phyloP scores from a whole-genome alignment of 768 basidiomycete species.

The Rhodocollybia butyracea region DNA sequence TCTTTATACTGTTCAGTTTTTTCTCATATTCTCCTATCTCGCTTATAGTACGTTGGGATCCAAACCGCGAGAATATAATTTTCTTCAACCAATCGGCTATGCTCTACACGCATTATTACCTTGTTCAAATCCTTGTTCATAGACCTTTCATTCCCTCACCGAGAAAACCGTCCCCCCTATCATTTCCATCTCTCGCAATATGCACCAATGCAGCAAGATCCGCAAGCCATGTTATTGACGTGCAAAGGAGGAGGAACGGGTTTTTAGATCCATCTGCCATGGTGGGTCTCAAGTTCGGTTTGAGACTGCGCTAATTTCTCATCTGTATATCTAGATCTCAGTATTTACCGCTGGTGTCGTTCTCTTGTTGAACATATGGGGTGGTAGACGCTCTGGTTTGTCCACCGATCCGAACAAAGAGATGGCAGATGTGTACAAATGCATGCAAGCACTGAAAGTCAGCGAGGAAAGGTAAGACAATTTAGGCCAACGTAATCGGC shows the following conservation, averaged over 20 bases:
- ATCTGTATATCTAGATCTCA: slow-evolving; percentile 12
- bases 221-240: slow-evolving; percentile 56
- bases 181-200: slow-evolving; percentile 60
- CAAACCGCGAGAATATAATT: slow-evolving; percentile 31
- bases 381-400: slow-evolving; percentile 29
- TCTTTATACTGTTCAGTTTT: slow-evolving; percentile 8
- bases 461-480: slow-evolving; percentile 15
- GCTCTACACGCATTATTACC: slow-evolving; percentile 22
- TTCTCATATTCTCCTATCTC: not conserved
- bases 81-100: slow-evolving; percentile 43
- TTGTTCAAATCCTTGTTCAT: slow-evolving; percentile 59
- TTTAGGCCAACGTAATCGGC: not conserved
- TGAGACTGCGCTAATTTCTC: not conserved
- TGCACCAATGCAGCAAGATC: slow-evolving; percentile 71
- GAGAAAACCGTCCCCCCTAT: slow-evolving; percentile 27
- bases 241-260: slow-evolving; percentile 20
- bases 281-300: too few species aligned
- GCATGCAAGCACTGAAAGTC: slow-evolving; percentile 30
- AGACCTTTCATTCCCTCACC: slow-evolving; percentile 64
- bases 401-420: slow-evolving; percentile 30
- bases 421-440: slow-evolving; percentile 39
- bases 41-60: slow-evolving; percentile 40
- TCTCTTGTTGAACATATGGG: slow-evolving; percentile 49
- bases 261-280: not conserved
- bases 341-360: slow-evolving; percentile 32